Conservation (phyloP, 345 rosid genomes). For the Gossypium mustelinum region DNA sequence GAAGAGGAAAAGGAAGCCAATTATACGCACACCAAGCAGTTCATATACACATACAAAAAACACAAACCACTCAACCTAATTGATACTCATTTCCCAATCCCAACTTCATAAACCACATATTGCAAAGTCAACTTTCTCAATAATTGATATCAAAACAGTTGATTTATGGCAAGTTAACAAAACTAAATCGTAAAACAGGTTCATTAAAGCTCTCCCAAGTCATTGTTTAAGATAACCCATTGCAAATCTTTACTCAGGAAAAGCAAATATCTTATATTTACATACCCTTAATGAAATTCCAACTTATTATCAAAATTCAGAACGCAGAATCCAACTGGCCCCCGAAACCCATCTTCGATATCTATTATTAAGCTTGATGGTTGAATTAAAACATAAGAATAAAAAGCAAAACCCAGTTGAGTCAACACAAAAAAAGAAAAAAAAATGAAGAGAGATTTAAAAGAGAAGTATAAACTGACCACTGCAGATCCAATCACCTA, state of each 20-base stretch:
- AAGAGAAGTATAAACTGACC: slow-evolving; percentile 36
- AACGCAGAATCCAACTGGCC: not conserved
- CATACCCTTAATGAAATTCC: not conserved
- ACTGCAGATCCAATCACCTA: slow-evolving; percentile 89
- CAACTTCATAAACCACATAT: slow-evolving; percentile 10
- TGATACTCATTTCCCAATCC: slow-evolving; percentile 25
- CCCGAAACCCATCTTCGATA: not conserved
- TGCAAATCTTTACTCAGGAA: not conserved
- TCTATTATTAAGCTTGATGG: not conserved
- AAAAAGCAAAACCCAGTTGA: not conserved
- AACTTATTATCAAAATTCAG: not conserved
- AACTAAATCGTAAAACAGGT: not conserved
- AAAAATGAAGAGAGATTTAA: no score
- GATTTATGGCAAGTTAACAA: not conserved
- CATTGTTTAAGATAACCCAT: not conserved
- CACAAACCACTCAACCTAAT: slow-evolving; percentile 65
- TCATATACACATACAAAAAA: slow-evolving; percentile 55
- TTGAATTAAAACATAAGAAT: not conserved
- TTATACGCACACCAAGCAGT: slow-evolving; percentile 42
- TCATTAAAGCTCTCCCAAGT: not conserved
- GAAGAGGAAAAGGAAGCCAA: slow-evolving; percentile 51
- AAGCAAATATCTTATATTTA: slow-evolving; percentile 2
- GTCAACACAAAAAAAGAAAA: not conserved
- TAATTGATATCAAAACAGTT: not conserved
- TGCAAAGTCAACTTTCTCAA: not conserved